Evolutionary conservation across 768 basidiomycete genomes (phyloP).

Genomic region (Boletus sp.): DNA sequence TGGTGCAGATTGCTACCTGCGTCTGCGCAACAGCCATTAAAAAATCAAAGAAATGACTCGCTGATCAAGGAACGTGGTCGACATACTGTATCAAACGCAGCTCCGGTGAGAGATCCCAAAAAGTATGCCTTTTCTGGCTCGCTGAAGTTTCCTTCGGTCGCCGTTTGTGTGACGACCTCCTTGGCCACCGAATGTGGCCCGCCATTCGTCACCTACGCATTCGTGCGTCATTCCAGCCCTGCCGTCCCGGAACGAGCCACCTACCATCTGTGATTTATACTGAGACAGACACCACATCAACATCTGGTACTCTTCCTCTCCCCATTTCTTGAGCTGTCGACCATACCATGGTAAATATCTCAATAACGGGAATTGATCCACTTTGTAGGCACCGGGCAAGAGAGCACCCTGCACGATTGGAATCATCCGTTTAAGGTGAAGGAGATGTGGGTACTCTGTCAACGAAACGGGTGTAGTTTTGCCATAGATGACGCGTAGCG

Average conservation of each 20-base stretch:
- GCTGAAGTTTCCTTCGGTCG: slow-evolving; percentile 46
- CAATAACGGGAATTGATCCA: slow-evolving; percentile 37
- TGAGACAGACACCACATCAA: slow-evolving; percentile 47
- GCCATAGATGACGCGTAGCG: slow-evolving; percentile 29
- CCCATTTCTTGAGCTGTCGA: slow-evolving; percentile 51
- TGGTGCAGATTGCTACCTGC: slow-evolving; percentile 25
- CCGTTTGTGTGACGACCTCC: slow-evolving; percentile 47
- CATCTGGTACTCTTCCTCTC: slow-evolving; percentile 49
- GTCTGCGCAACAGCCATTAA: slow-evolving; percentile 13
- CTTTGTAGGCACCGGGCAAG: slow-evolving; percentile 32
- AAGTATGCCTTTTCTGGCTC: slow-evolving; percentile 57
- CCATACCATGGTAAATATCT: slow-evolving; percentile 60
- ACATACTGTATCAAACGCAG: slow-evolving; percentile 54
- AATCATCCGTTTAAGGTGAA: slow-evolving; percentile 30
- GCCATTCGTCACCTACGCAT: slow-evolving; percentile 7
- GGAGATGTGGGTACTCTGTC: slow-evolving; percentile 18
- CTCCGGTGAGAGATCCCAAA: slow-evolving; percentile 61
- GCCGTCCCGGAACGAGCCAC: neutral
- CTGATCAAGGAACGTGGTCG: neutral
- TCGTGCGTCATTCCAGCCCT: neutral
- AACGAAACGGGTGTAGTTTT: slow-evolving; percentile 21
- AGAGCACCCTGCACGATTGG: slow-evolving; percentile 32
- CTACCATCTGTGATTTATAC: slow-evolving; percentile 46
- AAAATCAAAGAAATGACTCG: neutral
- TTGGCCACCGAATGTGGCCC: slow-evolving; percentile 43